Base-by-base conservation (phyloP, 176 grass and related monocot genomes). In the Microstegium vimineum region DNA sequence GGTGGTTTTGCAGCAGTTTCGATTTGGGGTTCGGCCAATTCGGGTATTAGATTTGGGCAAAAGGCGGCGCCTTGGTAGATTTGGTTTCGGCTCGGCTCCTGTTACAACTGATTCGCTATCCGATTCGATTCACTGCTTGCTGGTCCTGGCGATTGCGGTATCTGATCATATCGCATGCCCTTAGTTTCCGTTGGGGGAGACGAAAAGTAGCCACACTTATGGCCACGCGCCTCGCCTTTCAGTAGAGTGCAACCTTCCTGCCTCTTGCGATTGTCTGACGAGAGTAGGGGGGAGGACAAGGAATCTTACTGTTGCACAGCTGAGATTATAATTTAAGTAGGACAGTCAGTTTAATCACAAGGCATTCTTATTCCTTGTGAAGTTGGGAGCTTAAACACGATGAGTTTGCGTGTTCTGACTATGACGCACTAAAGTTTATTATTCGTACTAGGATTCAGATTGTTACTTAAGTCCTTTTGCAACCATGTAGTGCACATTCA, bases 41-140 rank as follows among this genome's bases (percentile, higher is more conserved):
- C 51, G n/a, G n/a, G 63, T 70, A 12, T 18, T 68, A 62, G 88
- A 74, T 83, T 90, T 82, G 84, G 74, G 68, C 45, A 41, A 82
- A 90, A 86, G 23, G 45, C 31, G 8, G 42, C 22, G 26, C 34
- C 42, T 46, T 77, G 22, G 46, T 25, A 82, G 60, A 61, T 66
- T 73, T 45, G 68, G 41, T 86, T 86, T 71, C 57, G 9, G 41
- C 26, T 14, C 3, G 25, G 15, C 17, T 71, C 23, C 12, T 81
- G 1, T 31, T 36, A 16, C 36, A 31, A 64, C 76, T 13, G 66
- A 30, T 66, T 73, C 54, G 20, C 25, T n/a, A 56, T 81, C 42
- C 2, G 45, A 27, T 34, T 46, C 2, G 66, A 30, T 65, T 73
- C 26, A 78, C 60, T 28, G 5, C 32, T 66, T 60, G 37, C 57